Base-by-base conservation (phyloP, 106 monocot species). In the Apostasia shenzhenica region DNA sequence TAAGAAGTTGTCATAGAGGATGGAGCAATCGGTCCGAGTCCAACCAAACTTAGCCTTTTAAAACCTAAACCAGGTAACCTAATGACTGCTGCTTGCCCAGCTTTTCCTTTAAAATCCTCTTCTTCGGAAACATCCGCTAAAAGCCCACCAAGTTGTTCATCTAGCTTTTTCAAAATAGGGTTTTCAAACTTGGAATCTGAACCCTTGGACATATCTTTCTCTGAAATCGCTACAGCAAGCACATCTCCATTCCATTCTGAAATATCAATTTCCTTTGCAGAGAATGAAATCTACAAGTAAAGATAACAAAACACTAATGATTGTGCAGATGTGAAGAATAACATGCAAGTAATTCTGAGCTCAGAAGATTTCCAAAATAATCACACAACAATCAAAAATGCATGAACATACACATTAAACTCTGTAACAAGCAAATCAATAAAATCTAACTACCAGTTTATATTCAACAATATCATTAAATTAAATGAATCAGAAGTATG, bases 71-170 rank as follows among this genome's bases (percentile, higher is more conserved):
- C 86, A 43, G 86, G 77, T 61, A 95, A 70, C 63, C 91, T 91
- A 67, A 95, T 85, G 46, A 95, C 71, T 1, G 85, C 79, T 4
- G 91, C 86, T 69, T 95, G 95, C 10, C 95, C 91, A 12, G 88
- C 26, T 72, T 95, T 95, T 57, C 91, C 95, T 59, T 88, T 84
- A 69, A 95, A 95, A 80, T 95, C 91, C 68, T 95, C 95, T 70
- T 95, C 95, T 8, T 75, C 14, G 39, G 88, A 72, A 63, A 84
- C 80, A 72, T 95, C 95, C 4, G 83, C 73, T 55, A 95, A 45
- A 41, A 95, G 84, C 41, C 91, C 91, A 53, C 84, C 77, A 64
- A 91, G 82, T 62, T 84, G 61, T 5, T 81, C 83, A 74, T 95
- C 95, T 39, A 95, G 72, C 51, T 51, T 78, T 75, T 80, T 95